These are phyloP conservation scores for Musa acuminata DNA, from an alignment of 176 grass and related monocot genomes.

Conservation along the genomic window DNA sequence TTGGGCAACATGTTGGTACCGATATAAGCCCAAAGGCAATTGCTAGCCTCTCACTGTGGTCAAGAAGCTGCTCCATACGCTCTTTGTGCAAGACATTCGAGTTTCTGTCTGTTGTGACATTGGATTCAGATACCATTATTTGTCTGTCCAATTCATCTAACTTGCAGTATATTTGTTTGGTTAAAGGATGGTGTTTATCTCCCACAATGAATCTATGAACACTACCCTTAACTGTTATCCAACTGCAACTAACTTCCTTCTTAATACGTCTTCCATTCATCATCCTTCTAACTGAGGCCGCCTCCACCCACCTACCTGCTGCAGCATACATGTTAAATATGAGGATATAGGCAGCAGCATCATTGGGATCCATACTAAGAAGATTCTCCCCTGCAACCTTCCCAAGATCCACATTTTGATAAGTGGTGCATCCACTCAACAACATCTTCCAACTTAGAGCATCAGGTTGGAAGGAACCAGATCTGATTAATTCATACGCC, in stretches of 20 bases:
- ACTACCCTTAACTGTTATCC: slow-evolving; percentile 18
- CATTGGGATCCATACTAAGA: slow-evolving; percentile 3
- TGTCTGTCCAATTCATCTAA: slow-evolving; percentile 13
- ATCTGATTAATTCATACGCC: slow-evolving; percentile 18
- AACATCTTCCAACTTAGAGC: slow-evolving; percentile 21
- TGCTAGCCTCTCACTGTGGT: slow-evolving; percentile 21
- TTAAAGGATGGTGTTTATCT: slow-evolving; percentile 19
- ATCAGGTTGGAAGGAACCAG: slow-evolving; percentile 21
- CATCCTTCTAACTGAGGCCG: slow-evolving; percentile 15
- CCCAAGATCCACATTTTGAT: slow-evolving; percentile 15
- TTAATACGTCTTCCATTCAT: slow-evolving; percentile 25
- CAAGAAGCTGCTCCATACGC: slow-evolving; percentile 20
- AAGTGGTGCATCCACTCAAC: slow-evolving; percentile 19
- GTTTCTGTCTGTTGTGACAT: background rate
- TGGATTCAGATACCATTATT: slow-evolving; percentile 2
- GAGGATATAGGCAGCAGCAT: slow-evolving; percentile 18
- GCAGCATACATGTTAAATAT: slow-evolving; percentile 18
- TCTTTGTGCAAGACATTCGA: background rate
- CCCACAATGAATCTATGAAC: slow-evolving; percentile 22
- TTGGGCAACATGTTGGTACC: slow-evolving; percentile 6
- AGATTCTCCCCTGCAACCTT: slow-evolving; percentile 12
- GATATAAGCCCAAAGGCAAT: slow-evolving; percentile 21
- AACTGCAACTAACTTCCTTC: slow-evolving; percentile 22
- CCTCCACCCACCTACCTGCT: slow-evolving; percentile 9
- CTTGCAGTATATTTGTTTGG: slow-evolving; percentile 16